Evolutionary conservation across 495 filamentous ascomycete species (phyloP).

Genomic region (Penicilliopsis zonata): DNA sequence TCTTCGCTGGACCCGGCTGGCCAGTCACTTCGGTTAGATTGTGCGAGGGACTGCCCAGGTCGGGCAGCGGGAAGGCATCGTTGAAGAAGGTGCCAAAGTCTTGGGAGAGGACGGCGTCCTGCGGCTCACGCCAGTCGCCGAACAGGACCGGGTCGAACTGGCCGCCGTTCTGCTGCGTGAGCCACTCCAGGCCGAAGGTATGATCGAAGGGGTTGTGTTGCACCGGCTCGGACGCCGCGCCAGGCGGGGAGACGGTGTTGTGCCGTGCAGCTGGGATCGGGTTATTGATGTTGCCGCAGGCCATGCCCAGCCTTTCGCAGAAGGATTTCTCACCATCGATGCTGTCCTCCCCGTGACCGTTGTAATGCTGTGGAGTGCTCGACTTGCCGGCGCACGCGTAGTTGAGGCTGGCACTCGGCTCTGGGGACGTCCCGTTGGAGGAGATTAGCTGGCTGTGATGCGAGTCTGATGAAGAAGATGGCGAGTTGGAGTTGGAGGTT

Average conservation of each 20-base stretch:
- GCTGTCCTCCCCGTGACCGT: slow-evolving; percentile 14
- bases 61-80: slow-evolving; percentile 69
- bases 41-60: slow-evolving; percentile 66
- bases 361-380: no score
- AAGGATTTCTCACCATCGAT: slow-evolving; percentile 48
- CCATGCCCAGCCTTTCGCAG: slow-evolving; percentile 60
- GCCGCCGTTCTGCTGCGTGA: slow-evolving; percentile 74
- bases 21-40: slow-evolving; percentile 38
- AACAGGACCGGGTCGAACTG: slow-evolving; percentile 90
- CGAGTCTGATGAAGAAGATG: slow-evolving; percentile 41
- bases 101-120: slow-evolving; percentile 57
- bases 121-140: slow-evolving; percentile 84
- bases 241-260: slow-evolving; percentile 17
- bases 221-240: slow-evolving; percentile 6
- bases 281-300: slow-evolving; percentile 59
- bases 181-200: slow-evolving; percentile 51
- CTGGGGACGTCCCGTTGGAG: slow-evolving; percentile 77
- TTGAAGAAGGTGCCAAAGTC: slow-evolving; percentile 75
- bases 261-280: slow-evolving; percentile 42
- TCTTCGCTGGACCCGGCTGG: slow-evolving; percentile 44
- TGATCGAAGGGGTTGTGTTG: slow-evolving; percentile 11
- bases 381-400: slow-evolving; percentile 47
- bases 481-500: slow-evolving; percentile 39
- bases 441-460: slow-evolving; percentile 55
- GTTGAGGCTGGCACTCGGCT: slow-evolving; percentile 48